phyloP scores from a whole-genome alignment of 805 yeast species.

The Scheffersomyces ergatensis region DNA sequence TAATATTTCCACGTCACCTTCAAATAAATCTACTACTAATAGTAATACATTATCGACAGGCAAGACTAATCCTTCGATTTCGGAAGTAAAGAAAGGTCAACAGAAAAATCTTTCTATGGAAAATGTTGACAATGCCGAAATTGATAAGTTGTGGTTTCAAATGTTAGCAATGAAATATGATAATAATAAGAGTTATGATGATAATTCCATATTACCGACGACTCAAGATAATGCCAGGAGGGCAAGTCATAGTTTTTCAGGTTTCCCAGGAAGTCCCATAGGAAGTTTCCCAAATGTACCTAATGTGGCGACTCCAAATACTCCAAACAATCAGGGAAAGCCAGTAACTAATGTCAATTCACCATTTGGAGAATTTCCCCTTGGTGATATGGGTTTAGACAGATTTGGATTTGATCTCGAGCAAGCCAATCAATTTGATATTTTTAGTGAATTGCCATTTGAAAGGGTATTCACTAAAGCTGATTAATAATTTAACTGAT shows the following conservation, averaged over 20 bases:
- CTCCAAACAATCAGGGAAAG: neutral
- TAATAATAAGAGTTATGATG: neutral
- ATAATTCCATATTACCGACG: neutral
- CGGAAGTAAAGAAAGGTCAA: conserved; percentile 8
- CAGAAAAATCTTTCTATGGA: conserved; percentile 9
- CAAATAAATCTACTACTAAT: conserved; percentile 4
- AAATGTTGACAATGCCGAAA: conserved; percentile 22
- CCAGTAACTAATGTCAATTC: neutral
- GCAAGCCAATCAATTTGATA: conserved; percentile 16
- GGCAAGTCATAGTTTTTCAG: neutral
- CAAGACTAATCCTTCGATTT: conserved; percentile 4
- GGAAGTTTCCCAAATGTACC: neutral
- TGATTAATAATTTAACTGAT: no score
- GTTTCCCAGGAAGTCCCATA: neutral
- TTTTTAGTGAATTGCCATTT: conserved; percentile 26
- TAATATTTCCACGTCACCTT: neutral
- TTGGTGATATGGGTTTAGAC: conserved; percentile 1
- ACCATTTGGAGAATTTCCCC: neutral
- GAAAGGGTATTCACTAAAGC: conserved; percentile 5
- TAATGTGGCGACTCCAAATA: neutral
- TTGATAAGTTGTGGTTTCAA: conserved; percentile 35
- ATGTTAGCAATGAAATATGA: conserved; percentile 28
- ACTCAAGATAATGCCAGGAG: neutral
- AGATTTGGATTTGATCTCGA: conserved; percentile 13
- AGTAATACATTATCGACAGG: conserved; percentile 9